Evolutionary conservation across 2,329 filamentous ascomycete species (phyloP), one percentile per base, ranked within the genome.

Genomic region (Erysiphe pulchra): DNA sequence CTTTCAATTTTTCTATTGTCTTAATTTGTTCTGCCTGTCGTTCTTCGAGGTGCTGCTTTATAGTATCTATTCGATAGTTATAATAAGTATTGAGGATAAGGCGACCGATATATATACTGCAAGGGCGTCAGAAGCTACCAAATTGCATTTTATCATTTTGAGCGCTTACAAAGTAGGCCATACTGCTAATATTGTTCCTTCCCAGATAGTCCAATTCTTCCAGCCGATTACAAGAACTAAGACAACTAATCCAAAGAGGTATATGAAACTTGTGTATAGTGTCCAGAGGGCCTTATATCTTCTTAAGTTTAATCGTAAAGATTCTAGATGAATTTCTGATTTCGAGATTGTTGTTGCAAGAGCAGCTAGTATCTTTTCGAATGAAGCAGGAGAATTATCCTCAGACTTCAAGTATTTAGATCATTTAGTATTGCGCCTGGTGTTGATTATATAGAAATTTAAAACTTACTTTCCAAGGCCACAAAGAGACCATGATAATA

Each of bases 1-100:
- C 77, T 63, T 98, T 98, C 50, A 98, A 73, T 62, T 86, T 86
- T 59, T 92, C 80, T 52, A 98, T 95, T 1, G 86, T 93, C 54
- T 75, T 75, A 48, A 81, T 75, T 46, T 87, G 76, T 60, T 94
- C 81, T 46, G 75, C 73, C 55, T 86, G 75, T 33, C 86, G 70
- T 17, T 72, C 72, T 54, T 87, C 79, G 30, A 95, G 68, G 37
- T 78, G 71, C 36, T 67, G 61, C 52, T 79, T 73, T 11, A 81
- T 69, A 14, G 68, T 73, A 18, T 78, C 71, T 54, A 90, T 78
- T 49, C 84, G 81, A 59, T 81, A 92, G 54, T 78, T 80, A 63
- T 83, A 98, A 61, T 80, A 80, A 10, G 70, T 63, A 13, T 76
- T 70, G 44, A 84, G 68, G 4, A 66, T 61, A 30, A 70, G 72